Evolutionary conservation across 1,284 basidiomycete genomes (phyloP).

Genomic region (Cutaneotrichosporon mucoides): DNA sequence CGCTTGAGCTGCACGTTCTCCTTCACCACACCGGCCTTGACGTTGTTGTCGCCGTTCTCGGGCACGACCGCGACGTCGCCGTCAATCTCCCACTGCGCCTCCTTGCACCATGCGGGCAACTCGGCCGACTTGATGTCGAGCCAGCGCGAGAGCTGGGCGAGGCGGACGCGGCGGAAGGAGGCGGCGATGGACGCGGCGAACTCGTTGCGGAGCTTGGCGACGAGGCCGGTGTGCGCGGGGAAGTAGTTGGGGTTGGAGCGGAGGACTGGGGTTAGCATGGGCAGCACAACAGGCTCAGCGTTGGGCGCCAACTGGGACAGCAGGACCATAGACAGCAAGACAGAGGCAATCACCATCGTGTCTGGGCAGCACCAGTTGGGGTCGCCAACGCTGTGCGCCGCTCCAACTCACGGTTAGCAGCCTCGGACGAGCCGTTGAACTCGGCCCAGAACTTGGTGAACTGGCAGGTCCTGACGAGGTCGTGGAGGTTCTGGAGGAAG

Average conservation of each 20-base stretch:
- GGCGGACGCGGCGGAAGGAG: constrained; percentile 29
- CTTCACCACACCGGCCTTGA: constrained; percentile 88
- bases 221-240: constrained; percentile 38
- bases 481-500: constrained; percentile 67
- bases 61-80: constrained; percentile 67
- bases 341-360: no score
- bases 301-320: background rate
- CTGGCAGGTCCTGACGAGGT: constrained; percentile 76
- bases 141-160: constrained; percentile 40
- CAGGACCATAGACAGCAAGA: no score
- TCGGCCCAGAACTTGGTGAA: constrained; percentile 87
- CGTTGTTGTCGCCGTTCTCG: constrained; percentile 88
- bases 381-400: no score
- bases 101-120: constrained; percentile 60
- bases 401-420: constrained; percentile 18
- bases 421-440: constrained; percentile 56
- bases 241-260: constrained; percentile 36
- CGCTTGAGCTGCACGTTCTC: constrained; percentile 84
- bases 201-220: constrained; percentile 31
- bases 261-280: constrained; percentile 20
- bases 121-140: constrained; percentile 54
- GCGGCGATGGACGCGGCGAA: constrained; percentile 46
- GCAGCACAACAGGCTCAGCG: background rate
- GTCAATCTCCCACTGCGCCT: constrained; percentile 71
- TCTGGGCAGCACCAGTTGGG: no score